Evolutionary conservation across 1,284 basidiomycete species (phyloP), one percentile per base, ranked within the genome.

Genomic region (Tetrapyrgos nigripes): DNA sequence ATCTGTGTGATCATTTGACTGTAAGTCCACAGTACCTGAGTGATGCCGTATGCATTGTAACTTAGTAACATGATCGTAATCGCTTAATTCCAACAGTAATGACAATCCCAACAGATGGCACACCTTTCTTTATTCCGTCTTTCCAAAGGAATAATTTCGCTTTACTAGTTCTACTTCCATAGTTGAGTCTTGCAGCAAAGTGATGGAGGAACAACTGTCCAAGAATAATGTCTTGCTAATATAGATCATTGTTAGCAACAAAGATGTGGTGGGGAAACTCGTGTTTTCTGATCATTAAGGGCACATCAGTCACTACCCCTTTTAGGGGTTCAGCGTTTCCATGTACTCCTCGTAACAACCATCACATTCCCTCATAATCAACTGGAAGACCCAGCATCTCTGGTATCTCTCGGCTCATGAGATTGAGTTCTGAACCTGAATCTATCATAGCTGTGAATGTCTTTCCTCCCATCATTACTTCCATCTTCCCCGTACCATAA

Each of bases 251-350:
- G 21, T 5, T 26, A 1, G 54, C 50, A 35, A 73, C 65, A 21
- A 70, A 73, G 26, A 73, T 66, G 29, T 74, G 70, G 50, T 72
- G 70, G 24, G 68, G 59, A 45, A 75, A 70, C 1, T 58, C 29
- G 13, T 68, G 61, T 2, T 62, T 63, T 6, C 37, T n/a, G 19
- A 40, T 40, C 6, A n/a, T 9, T 9, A 29, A 21, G 8, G 58
- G 61, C 4, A 60, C 56, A n/a, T 57, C 43, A 2, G 46, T 27
- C 3, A 57, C n/a, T 2, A 45, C 49, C 3, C 59, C 62, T 28
- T 45, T 14, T 3, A 60, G 58, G 10, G 31, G 49, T n/a, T 60
- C 58, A 23, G 62, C 40, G 10, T 40, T 43, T 4, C 62, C 56
- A 33, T 60, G 27, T 1, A 59, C 46, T 2, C 57, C 51, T 19